Conservation (phyloP, 2,329 filamentous ascomycete species). For the Colletotrichum salicis region DNA sequence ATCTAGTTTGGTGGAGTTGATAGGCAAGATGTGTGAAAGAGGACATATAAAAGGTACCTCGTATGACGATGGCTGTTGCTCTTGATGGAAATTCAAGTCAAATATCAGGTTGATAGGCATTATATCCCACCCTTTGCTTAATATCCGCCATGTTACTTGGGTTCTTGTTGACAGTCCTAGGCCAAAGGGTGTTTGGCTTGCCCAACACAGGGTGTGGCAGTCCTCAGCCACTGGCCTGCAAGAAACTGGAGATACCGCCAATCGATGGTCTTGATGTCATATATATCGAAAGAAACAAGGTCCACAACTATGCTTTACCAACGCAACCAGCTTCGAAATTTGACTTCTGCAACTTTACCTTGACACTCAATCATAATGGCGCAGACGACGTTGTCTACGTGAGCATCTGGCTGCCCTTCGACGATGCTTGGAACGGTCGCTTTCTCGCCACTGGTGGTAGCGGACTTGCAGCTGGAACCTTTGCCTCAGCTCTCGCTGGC, state of each 20-base stretch:
- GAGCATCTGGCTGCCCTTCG: constrained; percentile 36
- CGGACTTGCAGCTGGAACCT: constrained; percentile 47
- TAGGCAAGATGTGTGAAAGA: no score
- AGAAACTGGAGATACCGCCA: not conserved
- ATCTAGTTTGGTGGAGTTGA: not conserved
- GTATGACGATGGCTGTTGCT: not conserved
- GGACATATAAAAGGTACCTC: no score
- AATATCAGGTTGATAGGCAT: no score
- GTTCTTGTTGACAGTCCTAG: not conserved
- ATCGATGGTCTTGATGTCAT: not conserved
- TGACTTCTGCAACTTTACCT: constrained; percentile 38
- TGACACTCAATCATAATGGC: constrained; percentile 31
- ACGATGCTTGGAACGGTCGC: constrained; percentile 39
- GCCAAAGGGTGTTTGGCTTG: not conserved
- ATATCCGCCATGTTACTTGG: not conserved
- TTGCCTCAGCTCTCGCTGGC: constrained; percentile 42
- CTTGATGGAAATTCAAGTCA: not conserved
- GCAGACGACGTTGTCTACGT: constrained; percentile 34
- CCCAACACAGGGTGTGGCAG: not conserved
- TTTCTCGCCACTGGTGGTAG: constrained; percentile 37
- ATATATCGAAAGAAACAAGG: not conserved
- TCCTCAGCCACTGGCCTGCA: not conserved
- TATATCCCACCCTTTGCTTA: not conserved
- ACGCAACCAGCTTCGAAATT: not conserved
- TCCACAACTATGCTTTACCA: not conserved